Percentiles rank a stretch among this genome's conserved stretches.
These are phyloP conservation scores for Arabis hirsuta DNA, from an alignment of 345 rosid genomes.

Conservation along the genomic window DNA sequence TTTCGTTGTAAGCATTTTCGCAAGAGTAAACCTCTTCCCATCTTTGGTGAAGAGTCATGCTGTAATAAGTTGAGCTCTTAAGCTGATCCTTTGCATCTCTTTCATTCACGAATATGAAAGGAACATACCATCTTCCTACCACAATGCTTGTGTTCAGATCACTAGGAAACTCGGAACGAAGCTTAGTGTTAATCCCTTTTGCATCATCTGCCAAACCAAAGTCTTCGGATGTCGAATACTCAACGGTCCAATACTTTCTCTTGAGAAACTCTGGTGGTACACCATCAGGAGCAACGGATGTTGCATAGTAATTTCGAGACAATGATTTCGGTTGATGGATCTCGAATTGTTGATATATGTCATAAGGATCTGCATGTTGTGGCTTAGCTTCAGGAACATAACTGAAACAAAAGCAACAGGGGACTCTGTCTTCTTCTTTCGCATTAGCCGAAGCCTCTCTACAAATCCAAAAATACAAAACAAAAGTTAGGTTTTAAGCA, in stretches of 20 bases:
- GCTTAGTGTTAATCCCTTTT: slow-evolving; percentile 49
- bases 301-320: slow-evolving; percentile 42
- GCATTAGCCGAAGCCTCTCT: slow-evolving; percentile 56
- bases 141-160: slow-evolving; percentile 28
- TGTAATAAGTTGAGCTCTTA: slow-evolving; percentile 53
- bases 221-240: slow-evolving; percentile 37
- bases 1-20: slow-evolving; percentile 32
- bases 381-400: slow-evolving; percentile 46
- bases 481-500: not conserved
- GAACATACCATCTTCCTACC: slow-evolving; percentile 75
- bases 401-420: slow-evolving; percentile 48
- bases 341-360: slow-evolving; percentile 52
- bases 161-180: slow-evolving; percentile 52
- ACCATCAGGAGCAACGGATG: slow-evolving; percentile 53
- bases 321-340: slow-evolving; percentile 32
- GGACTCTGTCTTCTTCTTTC: slow-evolving; percentile 49
- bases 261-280: slow-evolving; percentile 56
- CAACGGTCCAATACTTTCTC: slow-evolving; percentile 54
- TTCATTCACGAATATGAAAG: slow-evolving; percentile 66
- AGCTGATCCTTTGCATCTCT: slow-evolving; percentile 47
- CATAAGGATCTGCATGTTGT: slow-evolving; percentile 45
- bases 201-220: slow-evolving; percentile 57
- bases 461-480: slow-evolving; percentile 18
- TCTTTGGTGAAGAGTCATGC: slow-evolving; percentile 60
- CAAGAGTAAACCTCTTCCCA: slow-evolving; percentile 59